Evolutionary conservation across 176 grass and related monocot species (phyloP), one percentile per base, ranked within the genome.

Genomic region (Oryza coarctata): DNA sequence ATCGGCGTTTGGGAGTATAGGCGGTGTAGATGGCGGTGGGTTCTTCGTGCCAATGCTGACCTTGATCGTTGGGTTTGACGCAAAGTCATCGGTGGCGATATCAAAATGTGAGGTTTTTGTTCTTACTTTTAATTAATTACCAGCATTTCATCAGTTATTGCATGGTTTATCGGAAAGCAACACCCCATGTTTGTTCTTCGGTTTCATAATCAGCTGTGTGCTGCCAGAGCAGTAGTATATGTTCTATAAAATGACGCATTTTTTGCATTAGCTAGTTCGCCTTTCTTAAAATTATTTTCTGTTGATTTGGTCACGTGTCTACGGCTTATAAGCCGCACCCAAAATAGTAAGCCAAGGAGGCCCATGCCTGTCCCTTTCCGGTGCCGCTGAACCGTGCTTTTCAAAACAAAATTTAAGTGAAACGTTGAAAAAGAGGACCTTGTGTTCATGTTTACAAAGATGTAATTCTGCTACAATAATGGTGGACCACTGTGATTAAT

Each of bases 21-120:
- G 83, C n/a, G 86, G 86, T 17, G 79, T 94, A 28, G 92, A 86
- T 17, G 86, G 86, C 0, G 92, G 86, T 8, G 89, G 83, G 17
- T 87, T 89, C 67, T 94, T 91, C 13, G 80, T 91, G 32, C 88
- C 92, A 15, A 86, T 91, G 92, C 70, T 94, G 27, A 84, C 80
- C 8, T 33, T 91, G 63, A 82, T 94, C 43, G 27, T 91, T 14
- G 86, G 92, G 4, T 94, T 94, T 3, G 92, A 91, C 88, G 57
- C 86, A 18, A 94, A 94, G 62, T 94, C 92, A 6, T 75, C 92
- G 0, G 70, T 83, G 0, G 86, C 92, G 0, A 71, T 94, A 34
- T 94, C 89, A 13, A 94, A 94, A 80, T 91, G 89, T 94, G 83
- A 83, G 55, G 38, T 23, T 32, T 32, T 43, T 17, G 5, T 70